Percentiles rank a stretch among this genome's conserved stretches.
These are phyloP conservation scores for Magnusiomyces suaveolens DNA, from an alignment of 1,139 yeast genomes.

Conservation along the genomic window DNA sequence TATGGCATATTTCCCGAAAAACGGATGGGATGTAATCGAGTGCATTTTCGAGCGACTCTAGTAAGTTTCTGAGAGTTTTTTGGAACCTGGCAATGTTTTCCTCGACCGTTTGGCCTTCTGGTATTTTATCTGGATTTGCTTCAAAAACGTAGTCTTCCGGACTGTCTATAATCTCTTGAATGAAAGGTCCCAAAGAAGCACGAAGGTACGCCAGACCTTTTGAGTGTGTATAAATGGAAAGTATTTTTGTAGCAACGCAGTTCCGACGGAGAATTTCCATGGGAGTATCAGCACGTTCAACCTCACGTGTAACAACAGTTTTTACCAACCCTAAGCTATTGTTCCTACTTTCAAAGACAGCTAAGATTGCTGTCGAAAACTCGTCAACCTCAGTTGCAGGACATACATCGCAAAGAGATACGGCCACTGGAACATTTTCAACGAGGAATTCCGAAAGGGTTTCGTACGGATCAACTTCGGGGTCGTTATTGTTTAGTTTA, in stretches of 20 bases:
- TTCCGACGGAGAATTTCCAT: constrained; percentile 71
- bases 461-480: constrained; percentile 25
- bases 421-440: constrained; percentile 17
- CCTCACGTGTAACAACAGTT: constrained; percentile 53
- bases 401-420: constrained; percentile 33
- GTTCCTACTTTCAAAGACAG: constrained; percentile 47
- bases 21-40: constrained; percentile 50
- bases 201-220: constrained; percentile 54
- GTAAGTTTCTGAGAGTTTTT: constrained; percentile 45
- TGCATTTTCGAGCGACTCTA: constrained; percentile 47
- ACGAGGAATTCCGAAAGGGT: constrained; percentile 27
- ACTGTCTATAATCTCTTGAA: constrained; percentile 41
- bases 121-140: constrained; percentile 32
- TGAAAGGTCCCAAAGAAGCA: constrained; percentile 46
- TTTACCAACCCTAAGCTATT: constrained; percentile 49
- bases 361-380: constrained; percentile 59
- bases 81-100: constrained; percentile 46
- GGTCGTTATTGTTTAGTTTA: constrained; percentile 24
- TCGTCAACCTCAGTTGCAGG: constrained; percentile 66
- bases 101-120: constrained; percentile 34
- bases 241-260: constrained; percentile 69
- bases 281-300: constrained; percentile 48
- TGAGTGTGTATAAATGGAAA: constrained; percentile 60
- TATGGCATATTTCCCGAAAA: constrained; percentile 52
- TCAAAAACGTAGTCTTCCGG: constrained; percentile 61